phyloP scores from a whole-genome alignment of 495 filamentous ascomycete species.

The Podospora comata region DNA sequence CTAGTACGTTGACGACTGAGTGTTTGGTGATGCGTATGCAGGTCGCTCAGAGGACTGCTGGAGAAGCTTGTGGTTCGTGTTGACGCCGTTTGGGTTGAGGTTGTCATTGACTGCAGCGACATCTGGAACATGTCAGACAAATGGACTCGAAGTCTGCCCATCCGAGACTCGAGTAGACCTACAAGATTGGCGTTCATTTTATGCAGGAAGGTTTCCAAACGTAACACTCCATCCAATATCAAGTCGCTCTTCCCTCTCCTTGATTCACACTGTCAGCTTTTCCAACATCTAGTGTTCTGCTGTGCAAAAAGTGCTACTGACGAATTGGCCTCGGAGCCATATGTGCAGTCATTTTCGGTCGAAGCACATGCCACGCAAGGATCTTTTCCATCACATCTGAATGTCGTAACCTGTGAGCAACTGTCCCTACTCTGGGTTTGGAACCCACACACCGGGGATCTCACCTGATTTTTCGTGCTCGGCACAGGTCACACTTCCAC shows the following conservation, averaged over 20 bases:
- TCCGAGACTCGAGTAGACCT: background rate
- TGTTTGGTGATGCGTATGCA: background rate
- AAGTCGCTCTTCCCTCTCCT: conserved; percentile 37
- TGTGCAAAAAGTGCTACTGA: too few species aligned
- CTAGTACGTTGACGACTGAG: background rate
- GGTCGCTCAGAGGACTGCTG: conserved; percentile 19
- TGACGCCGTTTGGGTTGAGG: background rate
- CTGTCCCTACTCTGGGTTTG: too few species aligned
- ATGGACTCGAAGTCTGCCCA: background rate
- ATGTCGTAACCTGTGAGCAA: background rate
- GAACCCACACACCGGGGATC: too few species aligned
- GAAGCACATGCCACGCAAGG: conserved; percentile 32
- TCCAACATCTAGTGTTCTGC: too few species aligned
- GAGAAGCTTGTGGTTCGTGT: conserved; percentile 21
- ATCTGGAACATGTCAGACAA: background rate
- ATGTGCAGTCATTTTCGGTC: conserved; percentile 33
- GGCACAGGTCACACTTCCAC: conserved; percentile 26
- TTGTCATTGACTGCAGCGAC: conserved; percentile 12
- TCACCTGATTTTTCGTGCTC: conserved; percentile 28
- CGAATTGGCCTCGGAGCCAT: conserved; percentile 32
- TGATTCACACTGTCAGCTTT: conserved; percentile 6
- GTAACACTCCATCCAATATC: conserved; percentile 35
- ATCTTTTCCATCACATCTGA: conserved; percentile 34
- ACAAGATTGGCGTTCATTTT: conserved; percentile 29
- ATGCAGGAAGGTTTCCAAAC: conserved; percentile 30